These are phyloP conservation scores for Neurospora hispaniola DNA, from an alignment of 495 filamentous ascomycete species.

Conservation along the genomic window DNA sequence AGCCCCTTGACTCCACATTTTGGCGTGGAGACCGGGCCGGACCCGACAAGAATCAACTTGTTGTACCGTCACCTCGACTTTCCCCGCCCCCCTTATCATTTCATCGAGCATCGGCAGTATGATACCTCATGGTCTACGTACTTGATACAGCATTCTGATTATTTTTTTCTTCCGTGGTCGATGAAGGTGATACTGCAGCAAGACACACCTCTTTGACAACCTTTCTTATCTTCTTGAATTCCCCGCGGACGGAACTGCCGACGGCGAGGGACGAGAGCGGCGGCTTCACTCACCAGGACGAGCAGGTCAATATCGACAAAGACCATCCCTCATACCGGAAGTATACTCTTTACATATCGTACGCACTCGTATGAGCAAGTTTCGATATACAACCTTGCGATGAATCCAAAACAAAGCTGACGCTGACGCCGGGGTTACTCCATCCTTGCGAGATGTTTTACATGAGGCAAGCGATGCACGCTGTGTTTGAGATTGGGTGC, in stretches of 20 bases:
- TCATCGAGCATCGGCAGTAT: not conserved
- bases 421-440: not conserved
- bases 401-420: not conserved
- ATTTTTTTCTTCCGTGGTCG: too few relatives aligned
- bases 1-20: not conserved
- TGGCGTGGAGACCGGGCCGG: not conserved
- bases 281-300: not conserved
- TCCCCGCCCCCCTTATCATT: not conserved
- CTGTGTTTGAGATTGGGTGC: constrained; percentile 14
- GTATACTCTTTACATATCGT: not conserved
- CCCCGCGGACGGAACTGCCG: not conserved
- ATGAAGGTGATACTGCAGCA: not conserved
- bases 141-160: not conserved
- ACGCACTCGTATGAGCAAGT: not conserved
- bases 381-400: not conserved
- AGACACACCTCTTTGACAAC: not conserved
- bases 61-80: not conserved
- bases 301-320: not conserved
- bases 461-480: constrained; percentile 7
- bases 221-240: not conserved
- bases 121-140: not conserved
- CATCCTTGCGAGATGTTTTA: not conserved
- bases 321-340: not conserved
- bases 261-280: not conserved
- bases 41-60: not conserved